These are phyloP conservation scores for Pichia thaimueangensis DNA, from an alignment of 805 yeast genomes.

Conservation along the genomic window DNA sequence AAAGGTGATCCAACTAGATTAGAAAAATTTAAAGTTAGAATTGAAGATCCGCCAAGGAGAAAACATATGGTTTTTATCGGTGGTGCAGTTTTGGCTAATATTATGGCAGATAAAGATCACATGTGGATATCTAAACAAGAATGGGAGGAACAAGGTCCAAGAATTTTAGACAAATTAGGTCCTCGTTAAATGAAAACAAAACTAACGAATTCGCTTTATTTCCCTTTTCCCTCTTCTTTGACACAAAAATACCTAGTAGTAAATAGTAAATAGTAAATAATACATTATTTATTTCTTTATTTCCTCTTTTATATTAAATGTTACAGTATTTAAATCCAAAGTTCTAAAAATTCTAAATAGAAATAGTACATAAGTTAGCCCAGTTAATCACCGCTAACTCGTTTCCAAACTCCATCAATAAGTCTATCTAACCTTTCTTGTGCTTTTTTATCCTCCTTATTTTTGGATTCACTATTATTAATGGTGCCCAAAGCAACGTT, in stretches of 20 bases:
- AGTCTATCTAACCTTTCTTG: slow-evolving; percentile 20
- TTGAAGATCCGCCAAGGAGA: slow-evolving; percentile 98
- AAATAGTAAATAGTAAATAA: too few species aligned
- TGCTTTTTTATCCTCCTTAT: slow-evolving; percentile 2
- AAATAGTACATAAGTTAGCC: not conserved
- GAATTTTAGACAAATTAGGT: slow-evolving; percentile 80
- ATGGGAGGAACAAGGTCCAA: slow-evolving; percentile 96
- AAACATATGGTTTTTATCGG: slow-evolving; percentile 98
- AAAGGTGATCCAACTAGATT: slow-evolving; percentile 82
- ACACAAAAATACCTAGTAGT: too few species aligned
- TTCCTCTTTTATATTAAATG: not conserved
- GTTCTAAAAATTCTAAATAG: too few species aligned
- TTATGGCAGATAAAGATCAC: slow-evolving; percentile 97
- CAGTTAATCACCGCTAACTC: slow-evolving; percentile 16
- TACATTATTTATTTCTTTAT: not conserved
- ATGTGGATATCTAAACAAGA: slow-evolving; percentile 96
- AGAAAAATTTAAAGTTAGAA: slow-evolving; percentile 88
- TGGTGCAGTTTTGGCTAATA: slow-evolving; percentile 95
- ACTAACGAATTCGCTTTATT: too few species aligned
- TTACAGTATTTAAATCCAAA: not conserved
- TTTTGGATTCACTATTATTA: not conserved
- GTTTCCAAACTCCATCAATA: slow-evolving; percentile 54
- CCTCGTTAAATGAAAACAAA: slow-evolving; percentile 55
- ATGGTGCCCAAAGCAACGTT: slow-evolving; percentile 6
- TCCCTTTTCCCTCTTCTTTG: too few species aligned